Conservation (phyloP, 2,329 filamentous ascomycete species). For the Tolypocladium endophyticum region DNA sequence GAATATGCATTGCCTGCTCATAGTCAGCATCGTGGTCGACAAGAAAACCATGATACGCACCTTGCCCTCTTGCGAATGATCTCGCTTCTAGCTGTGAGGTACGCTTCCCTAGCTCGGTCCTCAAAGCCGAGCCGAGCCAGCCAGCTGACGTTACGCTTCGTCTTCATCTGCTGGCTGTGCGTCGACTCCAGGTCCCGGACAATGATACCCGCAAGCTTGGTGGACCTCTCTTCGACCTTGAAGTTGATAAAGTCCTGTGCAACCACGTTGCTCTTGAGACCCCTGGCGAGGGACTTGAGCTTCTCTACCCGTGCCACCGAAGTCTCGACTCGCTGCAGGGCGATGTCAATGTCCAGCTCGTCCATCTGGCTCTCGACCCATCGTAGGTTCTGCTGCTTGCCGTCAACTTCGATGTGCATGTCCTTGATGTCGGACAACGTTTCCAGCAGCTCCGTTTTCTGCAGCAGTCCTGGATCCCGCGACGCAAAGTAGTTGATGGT, state of each 20-base stretch:
- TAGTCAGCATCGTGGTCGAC: background rate
- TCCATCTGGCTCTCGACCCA: slow-evolving; percentile 96
- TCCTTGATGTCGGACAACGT: slow-evolving; percentile 70
- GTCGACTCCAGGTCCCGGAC: slow-evolving; percentile 68
- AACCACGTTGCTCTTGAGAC: slow-evolving; percentile 73
- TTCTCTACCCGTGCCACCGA: slow-evolving; percentile 79
- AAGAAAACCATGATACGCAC: slow-evolving; percentile 29
- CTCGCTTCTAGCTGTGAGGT: slow-evolving; percentile 67
- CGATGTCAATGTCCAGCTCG: slow-evolving; percentile 91
- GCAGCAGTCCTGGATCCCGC: slow-evolving; percentile 63
- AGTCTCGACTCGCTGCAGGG: slow-evolving; percentile 76
- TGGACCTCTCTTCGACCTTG: slow-evolving; percentile 79
- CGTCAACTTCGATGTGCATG: slow-evolving; percentile 90
- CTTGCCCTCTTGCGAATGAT: slow-evolving; percentile 74
- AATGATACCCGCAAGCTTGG: slow-evolving; percentile 64
- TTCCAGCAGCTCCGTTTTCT: slow-evolving; percentile 72
- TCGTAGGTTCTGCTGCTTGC: slow-evolving; percentile 88
- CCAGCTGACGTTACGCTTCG: slow-evolving; percentile 74
- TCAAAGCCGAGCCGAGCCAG: slow-evolving; percentile 81
- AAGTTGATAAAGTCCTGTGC: slow-evolving; percentile 88
- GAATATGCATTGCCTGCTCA: slow-evolving; percentile 75
- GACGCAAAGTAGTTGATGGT: slow-evolving; percentile 79
- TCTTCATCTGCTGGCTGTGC: slow-evolving; percentile 66
- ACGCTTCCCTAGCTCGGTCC: slow-evolving; percentile 77
- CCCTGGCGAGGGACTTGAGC: slow-evolving; percentile 66